Conservation (phyloP, 331 rosid species). For the Stylosanthes scabra region DNA sequence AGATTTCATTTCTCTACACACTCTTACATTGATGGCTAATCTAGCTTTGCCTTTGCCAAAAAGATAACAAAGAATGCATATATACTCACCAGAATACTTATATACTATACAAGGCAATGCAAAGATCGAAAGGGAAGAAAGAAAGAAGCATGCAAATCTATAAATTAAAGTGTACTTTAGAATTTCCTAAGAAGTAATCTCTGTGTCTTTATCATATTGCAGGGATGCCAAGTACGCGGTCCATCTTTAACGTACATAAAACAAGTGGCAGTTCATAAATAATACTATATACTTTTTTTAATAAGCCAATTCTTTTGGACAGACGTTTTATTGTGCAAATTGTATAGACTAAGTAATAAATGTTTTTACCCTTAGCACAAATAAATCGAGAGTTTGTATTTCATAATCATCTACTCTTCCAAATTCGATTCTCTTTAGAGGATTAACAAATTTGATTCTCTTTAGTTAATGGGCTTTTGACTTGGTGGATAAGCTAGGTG, state of each 20-base stretch:
- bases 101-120: background rate
- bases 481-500: no score
- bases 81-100: background rate
- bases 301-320: no score
- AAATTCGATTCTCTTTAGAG: no score
- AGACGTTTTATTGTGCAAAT: no score
- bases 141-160: constrained; percentile 4
- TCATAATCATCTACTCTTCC: no score
- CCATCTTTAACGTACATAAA: constrained; percentile 22
- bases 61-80: constrained; percentile 1
- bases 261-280: background rate
- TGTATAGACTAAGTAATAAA: no score
- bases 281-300: no score
- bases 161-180: constrained; percentile 34
- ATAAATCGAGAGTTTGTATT: no score
- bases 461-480: no score
- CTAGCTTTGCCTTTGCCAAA: constrained; percentile 12
- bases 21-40: constrained; percentile 2
- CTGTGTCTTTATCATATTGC: no score
- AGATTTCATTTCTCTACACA: constrained; percentile 27
- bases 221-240: constrained; percentile 26
- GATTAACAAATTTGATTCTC: no score
- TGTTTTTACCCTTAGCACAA: no score
- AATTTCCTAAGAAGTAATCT: constrained; percentile 20
- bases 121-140: constrained; percentile 21